Conservation (phyloP, 345 rosid genomes). For the Streptanthus diversifolius region DNA sequence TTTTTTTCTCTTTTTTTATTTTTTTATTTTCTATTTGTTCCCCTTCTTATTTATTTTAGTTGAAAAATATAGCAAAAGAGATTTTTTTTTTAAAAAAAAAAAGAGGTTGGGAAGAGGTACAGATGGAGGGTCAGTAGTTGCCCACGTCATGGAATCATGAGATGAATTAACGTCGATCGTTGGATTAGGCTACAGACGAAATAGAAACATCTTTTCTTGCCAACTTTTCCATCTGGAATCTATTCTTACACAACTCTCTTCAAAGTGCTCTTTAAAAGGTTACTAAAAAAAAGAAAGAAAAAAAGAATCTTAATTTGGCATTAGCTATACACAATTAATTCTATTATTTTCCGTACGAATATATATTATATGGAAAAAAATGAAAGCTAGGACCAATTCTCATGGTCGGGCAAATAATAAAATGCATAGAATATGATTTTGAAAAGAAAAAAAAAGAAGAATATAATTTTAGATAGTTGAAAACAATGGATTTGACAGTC, state of each 20-base stretch:
- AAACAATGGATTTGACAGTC: neutral
- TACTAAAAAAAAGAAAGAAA: neutral
- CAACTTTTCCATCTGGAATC: conserved; percentile 34
- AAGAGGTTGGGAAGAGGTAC: conserved; percentile 15
- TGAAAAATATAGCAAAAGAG: neutral
- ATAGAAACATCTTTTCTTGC: conserved; percentile 12
- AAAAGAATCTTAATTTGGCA: conserved; percentile 28
- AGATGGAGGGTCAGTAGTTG: neutral
- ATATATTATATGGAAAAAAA: neutral
- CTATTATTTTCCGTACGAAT: neutral
- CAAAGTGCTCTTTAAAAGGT: conserved; percentile 9
- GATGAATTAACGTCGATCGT: neutral
- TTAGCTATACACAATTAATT: conserved; percentile 10
- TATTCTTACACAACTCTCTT: conserved; percentile 36
- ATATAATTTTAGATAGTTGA: conserved; percentile 4
- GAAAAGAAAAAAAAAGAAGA: neutral
- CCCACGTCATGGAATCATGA: conserved; percentile 28
- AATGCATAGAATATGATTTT: conserved; percentile 19
- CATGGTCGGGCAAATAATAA: conserved; percentile 21
- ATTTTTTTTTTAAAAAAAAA: neutral
- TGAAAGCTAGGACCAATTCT: conserved; percentile 30
- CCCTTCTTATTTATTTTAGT: neutral
- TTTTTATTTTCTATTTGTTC: neutral
- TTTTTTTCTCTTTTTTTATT: neutral
- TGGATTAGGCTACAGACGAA: conserved; percentile 8